Percentiles rank a stretch among this genome's conserved stretches.
Conservation (phyloP, 192 early-diverging fungal genomes). For the Backusella morwellensis region DNA sequence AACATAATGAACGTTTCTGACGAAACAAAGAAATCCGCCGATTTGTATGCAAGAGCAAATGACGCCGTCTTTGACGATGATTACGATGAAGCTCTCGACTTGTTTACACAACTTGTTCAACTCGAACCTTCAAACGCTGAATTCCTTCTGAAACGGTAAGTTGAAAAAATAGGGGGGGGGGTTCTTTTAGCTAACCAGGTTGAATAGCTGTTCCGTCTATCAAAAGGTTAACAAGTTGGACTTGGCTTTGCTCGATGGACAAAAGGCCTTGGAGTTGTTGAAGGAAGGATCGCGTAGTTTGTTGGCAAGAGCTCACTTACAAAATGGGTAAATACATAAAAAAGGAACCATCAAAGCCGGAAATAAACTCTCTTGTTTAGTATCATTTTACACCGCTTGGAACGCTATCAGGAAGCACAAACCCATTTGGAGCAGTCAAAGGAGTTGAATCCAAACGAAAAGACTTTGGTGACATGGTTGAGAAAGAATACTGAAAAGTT, state of each 20-base stretch:
- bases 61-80: slow-evolving; percentile 80
- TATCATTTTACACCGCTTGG: slow-evolving; percentile 51
- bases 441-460: slow-evolving; percentile 43
- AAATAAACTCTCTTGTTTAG: slow-evolving; percentile 23
- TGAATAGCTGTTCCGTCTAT: slow-evolving; percentile 56
- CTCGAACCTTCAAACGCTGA: slow-evolving; percentile 60
- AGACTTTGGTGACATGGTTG: slow-evolving; percentile 50
- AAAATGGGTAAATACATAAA: slow-evolving; percentile 48
- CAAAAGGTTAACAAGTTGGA: slow-evolving; percentile 61
- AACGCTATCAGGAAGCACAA: slow-evolving; percentile 60
- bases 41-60: slow-evolving; percentile 53
- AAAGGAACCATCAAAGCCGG: neutral
- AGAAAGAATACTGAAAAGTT: slow-evolving; percentile 55
- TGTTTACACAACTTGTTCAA: slow-evolving; percentile 68
- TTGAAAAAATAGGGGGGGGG: neutral
- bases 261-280: slow-evolving; percentile 53
- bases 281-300: slow-evolving; percentile 44
- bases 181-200: neutral
- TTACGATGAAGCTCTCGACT: slow-evolving; percentile 65
- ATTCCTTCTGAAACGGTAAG: slow-evolving; percentile 63
- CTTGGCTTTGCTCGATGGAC: slow-evolving; percentile 66
- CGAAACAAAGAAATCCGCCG: slow-evolving; percentile 6
- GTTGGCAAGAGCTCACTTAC: slow-evolving; percentile 65
- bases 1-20: neutral
- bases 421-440: slow-evolving; percentile 45